Evolutionary conservation across 129 eudicot genomes (phyloP), one percentile per base, ranked within the genome.

Genomic region (Heracleum sosnowskyi): DNA sequence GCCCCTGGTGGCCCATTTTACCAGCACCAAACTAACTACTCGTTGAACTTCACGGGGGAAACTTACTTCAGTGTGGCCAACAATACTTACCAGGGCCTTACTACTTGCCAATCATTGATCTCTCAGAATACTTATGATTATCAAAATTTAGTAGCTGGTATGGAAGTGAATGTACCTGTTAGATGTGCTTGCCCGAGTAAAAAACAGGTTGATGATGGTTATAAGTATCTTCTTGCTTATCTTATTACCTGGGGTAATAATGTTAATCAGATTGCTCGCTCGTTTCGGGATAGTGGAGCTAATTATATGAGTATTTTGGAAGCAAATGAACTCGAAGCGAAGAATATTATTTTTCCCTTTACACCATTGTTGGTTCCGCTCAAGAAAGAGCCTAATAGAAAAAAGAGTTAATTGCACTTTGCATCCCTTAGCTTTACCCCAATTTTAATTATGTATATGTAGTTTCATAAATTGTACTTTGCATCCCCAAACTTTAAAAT

Each of bases 121-220:
- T 64, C 88, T 2, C 93, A 91, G 68, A 93, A 91, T 66, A 4
- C 79, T 0, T 78, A 31, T 41, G 28, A 81, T 68, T 69, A 4
- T 37, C 75, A 60, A 34, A 13, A 77, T 3, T 11, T 91, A 13
- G 0, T 4, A 1, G 78, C 66, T 15, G 86, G 84, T 0, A n/a
- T 77, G 78, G 49, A 82, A 8, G 4, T 87, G 79, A 72, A 49
- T 28, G 87, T 91, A 24, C 98, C 98, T 0, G 63, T 93, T 8
- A 74, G 87, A 72, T 89, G 98, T 45, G 98, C 98, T 18, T 93
- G 98, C 45, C 96, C 96, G 24, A 77, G 93, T 13, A 55, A 76
- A 4, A 81, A 74, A 74, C 98, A 93, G 82, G 77, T 78, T 13
- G 81, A 74, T 7, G 75, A 80, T 5, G 97, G 97, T 16, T 34